Evolutionary conservation across 257 asterid genomes (phyloP), one percentile per base, ranked within the genome.

Genomic region (Thymus quinquecostatus): DNA sequence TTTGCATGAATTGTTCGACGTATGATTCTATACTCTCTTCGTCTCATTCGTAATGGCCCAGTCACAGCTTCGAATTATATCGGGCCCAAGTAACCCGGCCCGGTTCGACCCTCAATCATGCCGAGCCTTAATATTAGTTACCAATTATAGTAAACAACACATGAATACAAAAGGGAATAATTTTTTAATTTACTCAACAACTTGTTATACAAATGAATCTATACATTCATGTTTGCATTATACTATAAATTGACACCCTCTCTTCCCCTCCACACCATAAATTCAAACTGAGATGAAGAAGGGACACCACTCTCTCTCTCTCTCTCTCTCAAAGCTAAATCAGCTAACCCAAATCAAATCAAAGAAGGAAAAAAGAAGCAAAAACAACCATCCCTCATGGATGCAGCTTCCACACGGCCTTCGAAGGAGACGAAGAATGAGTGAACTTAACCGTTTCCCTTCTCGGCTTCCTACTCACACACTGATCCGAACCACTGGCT

Each of bases 351-450:
- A 64, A 41, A 47, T 56, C 44, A 10, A 38, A 57, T 3, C 14
- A 56, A 32, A 58, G 41, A 32, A 58, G n/a, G 38, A 8, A 10
- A 53, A 8, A 55, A 69, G 40, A 1, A 14, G 34, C 41, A 43
- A 41, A 38, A 11, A 53, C 32, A 57, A 57, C 21, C 41, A 62
- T 30, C n/a, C 48, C 41, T 81, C 87, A 86, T 68, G 82, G 71
- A 63, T 84, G 73, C 21, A 80, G n/a, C 78, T 85, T 88, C 95
- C 89, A 90, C 54, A 88, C 48, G 61, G 92, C 96, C 84, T 86
- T 87, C 21, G 88, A 76, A 28, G 91, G 84, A 45, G 87, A 80
- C 36, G 89, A 84, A 14, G 96, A 78, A 36, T 83, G 84, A 1
- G 87, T 82, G 12, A 88, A 82, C 83, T 86, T 87, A 3, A 92